Evolutionary conservation across 345 rosid genomes (phyloP).

Genomic region (Camelina neglecta): DNA sequence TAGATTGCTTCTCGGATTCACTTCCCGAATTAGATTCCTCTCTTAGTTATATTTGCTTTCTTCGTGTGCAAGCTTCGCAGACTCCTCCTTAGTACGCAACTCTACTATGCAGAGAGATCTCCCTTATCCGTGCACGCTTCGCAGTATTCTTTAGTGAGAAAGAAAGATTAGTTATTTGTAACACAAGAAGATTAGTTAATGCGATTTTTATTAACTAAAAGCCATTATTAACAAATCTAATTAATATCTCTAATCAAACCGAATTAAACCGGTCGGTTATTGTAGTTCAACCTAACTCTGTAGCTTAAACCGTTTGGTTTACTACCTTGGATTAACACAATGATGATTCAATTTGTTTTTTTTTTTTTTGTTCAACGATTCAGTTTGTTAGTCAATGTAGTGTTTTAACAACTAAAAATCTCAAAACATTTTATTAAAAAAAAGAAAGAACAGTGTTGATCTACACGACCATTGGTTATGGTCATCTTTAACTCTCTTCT

Average conservation of each 20-base stretch:
- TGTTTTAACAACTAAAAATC: no score
- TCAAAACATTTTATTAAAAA: not conserved
- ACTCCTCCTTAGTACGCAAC: slow-evolving; percentile 17
- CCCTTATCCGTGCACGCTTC: not conserved
- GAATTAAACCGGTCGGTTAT: not conserved
- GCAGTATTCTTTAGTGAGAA: not conserved
- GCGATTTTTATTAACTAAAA: not conserved
- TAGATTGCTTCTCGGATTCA: slow-evolving; percentile 1
- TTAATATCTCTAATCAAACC: not conserved
- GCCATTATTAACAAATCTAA: slow-evolving; percentile 8
- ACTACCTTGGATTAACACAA: not conserved
- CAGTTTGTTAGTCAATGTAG: not conserved
- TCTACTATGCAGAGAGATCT: not conserved
- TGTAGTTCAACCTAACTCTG: not conserved
- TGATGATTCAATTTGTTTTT: no score
- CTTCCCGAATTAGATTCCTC: slow-evolving; percentile 16
- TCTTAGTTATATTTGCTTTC: slow-evolving; percentile 23
- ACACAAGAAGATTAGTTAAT: not conserved
- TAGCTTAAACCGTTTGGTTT: slow-evolving; percentile 7
- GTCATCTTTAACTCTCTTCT: not conserved
- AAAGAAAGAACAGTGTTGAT: not conserved
- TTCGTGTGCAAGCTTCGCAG: slow-evolving; percentile 32
- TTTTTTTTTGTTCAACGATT: no score
- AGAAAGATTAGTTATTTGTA: no score
- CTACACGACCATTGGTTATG: slow-evolving; percentile 7